A percentile compares a stretch with the other conserved stretches of the same genome.
Evolutionary conservation across 345 rosid genomes (phyloP).

Genomic region (Populus davidiana): DNA sequence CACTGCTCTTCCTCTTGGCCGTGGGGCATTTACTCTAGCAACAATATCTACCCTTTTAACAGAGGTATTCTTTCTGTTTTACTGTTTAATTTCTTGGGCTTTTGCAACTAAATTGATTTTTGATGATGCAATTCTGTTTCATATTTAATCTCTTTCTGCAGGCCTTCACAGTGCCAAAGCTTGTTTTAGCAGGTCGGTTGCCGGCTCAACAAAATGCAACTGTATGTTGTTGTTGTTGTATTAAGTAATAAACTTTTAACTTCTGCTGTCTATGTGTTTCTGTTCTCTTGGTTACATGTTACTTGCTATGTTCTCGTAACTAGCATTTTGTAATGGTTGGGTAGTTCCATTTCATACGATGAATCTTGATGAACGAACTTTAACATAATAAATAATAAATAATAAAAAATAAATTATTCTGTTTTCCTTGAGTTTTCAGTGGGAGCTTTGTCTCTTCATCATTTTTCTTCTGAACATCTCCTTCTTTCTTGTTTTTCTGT

Average conservation of each 20-base stretch:
- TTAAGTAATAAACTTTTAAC: background rate
- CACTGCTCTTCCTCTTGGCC: conserved; percentile 93
- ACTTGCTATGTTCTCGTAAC: background rate
- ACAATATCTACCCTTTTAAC: conserved; percentile 89
- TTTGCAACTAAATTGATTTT: conserved; percentile 16
- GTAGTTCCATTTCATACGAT: background rate
- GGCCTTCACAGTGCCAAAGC: conserved; percentile 97
- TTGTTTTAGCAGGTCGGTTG: conserved; percentile 94
- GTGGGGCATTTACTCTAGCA: conserved; percentile 95
- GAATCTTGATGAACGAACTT: background rate
- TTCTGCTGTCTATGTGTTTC: background rate
- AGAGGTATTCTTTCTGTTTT: conserved; percentile 45
- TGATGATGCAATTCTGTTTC: conserved; percentile 11
- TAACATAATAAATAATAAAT: background rate
- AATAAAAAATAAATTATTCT: no score
- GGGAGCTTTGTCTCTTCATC: background rate
- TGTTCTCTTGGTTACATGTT: background rate
- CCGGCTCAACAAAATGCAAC: conserved; percentile 99
- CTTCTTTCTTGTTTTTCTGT: background rate
- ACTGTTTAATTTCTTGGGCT: background rate
- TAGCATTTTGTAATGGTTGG: background rate
- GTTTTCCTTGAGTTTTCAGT: no score
- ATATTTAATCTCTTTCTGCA: conserved; percentile 35
- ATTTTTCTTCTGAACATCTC: background rate
- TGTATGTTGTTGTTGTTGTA: conserved; percentile 46